Conservation (phyloP, 768 basidiomycete genomes). For the Leccinum aurantiacum region DNA sequence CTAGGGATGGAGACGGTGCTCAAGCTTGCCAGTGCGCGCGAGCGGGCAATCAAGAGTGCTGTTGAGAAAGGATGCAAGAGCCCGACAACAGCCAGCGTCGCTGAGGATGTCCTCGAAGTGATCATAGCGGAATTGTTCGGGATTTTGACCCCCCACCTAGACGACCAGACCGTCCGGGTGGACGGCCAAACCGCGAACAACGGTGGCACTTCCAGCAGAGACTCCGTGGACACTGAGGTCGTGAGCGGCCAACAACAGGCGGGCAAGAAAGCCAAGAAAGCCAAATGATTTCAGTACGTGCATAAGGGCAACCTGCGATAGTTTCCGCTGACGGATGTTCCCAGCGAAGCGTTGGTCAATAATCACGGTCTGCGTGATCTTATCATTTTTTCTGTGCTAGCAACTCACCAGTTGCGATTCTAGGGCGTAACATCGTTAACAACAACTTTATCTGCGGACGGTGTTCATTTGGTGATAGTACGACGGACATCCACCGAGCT, state of each 20-base stretch:
- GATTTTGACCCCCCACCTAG: constrained; percentile 9
- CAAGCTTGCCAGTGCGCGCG: constrained; percentile 53
- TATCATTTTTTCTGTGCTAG: not conserved
- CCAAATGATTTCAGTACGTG: not conserved
- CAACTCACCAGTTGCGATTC: not conserved
- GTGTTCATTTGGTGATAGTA: too few relatives aligned
- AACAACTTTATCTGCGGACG: not conserved
- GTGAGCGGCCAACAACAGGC: not conserved
- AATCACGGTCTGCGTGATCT: not conserved
- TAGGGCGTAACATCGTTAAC: not conserved
- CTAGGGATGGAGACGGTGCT: constrained; percentile 48
- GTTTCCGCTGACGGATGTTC: not conserved
- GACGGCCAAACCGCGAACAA: constrained; percentile 11
- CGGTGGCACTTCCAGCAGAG: not conserved
- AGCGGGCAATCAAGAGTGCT: constrained; percentile 40
- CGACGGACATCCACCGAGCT: not conserved
- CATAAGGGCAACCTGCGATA: not conserved
- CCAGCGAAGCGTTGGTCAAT: not conserved
- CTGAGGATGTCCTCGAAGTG: constrained; percentile 24
- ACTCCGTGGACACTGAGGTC: not conserved
- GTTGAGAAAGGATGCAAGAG: constrained; percentile 27
- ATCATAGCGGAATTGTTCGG: constrained; percentile 38
- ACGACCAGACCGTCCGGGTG: constrained; percentile 1
- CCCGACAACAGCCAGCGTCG: constrained; percentile 28
- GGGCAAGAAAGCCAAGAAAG: too few relatives aligned